Evolutionary conservation across 2,329 filamentous ascomycete species (phyloP).

Genomic region (Stagonosporopsis tanaceti): DNA sequence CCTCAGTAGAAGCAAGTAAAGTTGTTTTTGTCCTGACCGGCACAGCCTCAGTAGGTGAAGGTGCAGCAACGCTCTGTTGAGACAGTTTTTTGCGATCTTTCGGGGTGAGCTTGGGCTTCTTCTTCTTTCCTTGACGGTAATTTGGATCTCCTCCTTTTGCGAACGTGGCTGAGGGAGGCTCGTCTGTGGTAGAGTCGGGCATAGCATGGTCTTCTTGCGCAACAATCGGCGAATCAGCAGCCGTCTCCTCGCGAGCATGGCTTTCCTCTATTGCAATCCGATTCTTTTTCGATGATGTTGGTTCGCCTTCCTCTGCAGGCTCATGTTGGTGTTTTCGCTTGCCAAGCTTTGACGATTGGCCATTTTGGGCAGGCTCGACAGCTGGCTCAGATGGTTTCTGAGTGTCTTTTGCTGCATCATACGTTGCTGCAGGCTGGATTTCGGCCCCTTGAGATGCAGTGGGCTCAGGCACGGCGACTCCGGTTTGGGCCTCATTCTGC

Average conservation of each 20-base stretch:
- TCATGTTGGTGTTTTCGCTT: slow-evolving; percentile 46
- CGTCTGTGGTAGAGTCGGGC: slow-evolving; percentile 12
- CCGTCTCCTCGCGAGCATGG: background rate
- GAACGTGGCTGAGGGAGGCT: slow-evolving; percentile 18
- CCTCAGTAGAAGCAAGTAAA: slow-evolving; percentile 45
- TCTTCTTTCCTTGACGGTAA: slow-evolving; percentile 38
- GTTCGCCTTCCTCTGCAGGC: slow-evolving; percentile 34
- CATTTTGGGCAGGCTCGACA: slow-evolving; percentile 32
- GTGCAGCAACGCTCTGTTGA: slow-evolving; percentile 19
- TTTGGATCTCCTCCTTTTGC: slow-evolving; percentile 47
- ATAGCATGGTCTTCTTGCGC: slow-evolving; percentile 20
- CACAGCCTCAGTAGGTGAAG: slow-evolving; percentile 33
- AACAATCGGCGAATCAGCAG: background rate
- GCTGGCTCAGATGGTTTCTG: slow-evolving; percentile 21
- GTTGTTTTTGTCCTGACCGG: slow-evolving; percentile 23
- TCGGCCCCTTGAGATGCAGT: slow-evolving; percentile 23
- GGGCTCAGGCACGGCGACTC: slow-evolving; percentile 36
- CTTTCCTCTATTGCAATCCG: background rate
- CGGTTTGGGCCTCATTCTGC: slow-evolving; percentile 59
- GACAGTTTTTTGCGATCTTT: slow-evolving; percentile 16
- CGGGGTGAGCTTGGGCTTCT: slow-evolving; percentile 19
- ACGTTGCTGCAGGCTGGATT: slow-evolving; percentile 16
- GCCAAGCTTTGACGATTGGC: slow-evolving; percentile 44
- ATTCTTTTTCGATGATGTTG: slow-evolving; percentile 30
- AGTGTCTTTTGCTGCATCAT: slow-evolving; percentile 14